A percentile compares a stretch with the other conserved stretches of the same genome.
Conservation (phyloP, 2,329 filamentous ascomycete species). For the Ceratocystis colombiana region DNA sequence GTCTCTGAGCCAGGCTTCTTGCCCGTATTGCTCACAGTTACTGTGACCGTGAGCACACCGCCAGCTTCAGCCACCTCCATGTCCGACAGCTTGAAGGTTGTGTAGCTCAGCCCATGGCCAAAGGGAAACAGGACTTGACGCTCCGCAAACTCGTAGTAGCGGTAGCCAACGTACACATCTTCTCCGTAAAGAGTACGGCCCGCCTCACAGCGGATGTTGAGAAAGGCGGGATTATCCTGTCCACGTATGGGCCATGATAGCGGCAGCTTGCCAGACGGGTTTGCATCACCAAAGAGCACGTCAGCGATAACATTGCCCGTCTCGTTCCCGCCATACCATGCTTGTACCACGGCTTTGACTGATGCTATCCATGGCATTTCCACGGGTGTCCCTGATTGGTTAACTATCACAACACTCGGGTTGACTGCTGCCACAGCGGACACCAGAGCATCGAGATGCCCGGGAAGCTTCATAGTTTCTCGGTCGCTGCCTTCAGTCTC, state of each 20-base stretch:
- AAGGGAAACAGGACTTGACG: slow-evolving; percentile 62
- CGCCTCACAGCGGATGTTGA: slow-evolving; percentile 63
- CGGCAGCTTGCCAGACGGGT: slow-evolving; percentile 65
- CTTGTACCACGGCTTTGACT: slow-evolving; percentile 51
- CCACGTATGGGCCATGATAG: slow-evolving; percentile 59
- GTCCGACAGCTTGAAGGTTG: slow-evolving; percentile 52
- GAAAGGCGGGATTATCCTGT: slow-evolving; percentile 60
- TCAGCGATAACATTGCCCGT: slow-evolving; percentile 72
- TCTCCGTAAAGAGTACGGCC: slow-evolving; percentile 67
- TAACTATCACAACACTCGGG: slow-evolving; percentile 59
- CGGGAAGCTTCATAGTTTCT: slow-evolving; percentile 66
- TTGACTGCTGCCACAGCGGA: slow-evolving; percentile 55
- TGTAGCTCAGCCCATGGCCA: slow-evolving; percentile 68
- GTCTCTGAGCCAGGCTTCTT: slow-evolving; percentile 43
- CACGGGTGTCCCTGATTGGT: slow-evolving; percentile 68
- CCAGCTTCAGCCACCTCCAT: slow-evolving; percentile 49
- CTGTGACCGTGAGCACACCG: slow-evolving; percentile 45
- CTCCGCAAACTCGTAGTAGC: slow-evolving; percentile 65
- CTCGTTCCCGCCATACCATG: slow-evolving; percentile 84
- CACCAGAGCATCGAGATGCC: slow-evolving; percentile 61
- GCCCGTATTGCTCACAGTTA: slow-evolving; percentile 55
- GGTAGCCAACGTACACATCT: slow-evolving; percentile 71
- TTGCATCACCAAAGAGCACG: slow-evolving; percentile 62
- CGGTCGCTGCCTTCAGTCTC: slow-evolving; percentile 72
- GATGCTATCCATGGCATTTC: slow-evolving; percentile 57